Base-by-base conservation (phyloP, 192 early-diverging fungal species). In the Coemansia sp. region DNA sequence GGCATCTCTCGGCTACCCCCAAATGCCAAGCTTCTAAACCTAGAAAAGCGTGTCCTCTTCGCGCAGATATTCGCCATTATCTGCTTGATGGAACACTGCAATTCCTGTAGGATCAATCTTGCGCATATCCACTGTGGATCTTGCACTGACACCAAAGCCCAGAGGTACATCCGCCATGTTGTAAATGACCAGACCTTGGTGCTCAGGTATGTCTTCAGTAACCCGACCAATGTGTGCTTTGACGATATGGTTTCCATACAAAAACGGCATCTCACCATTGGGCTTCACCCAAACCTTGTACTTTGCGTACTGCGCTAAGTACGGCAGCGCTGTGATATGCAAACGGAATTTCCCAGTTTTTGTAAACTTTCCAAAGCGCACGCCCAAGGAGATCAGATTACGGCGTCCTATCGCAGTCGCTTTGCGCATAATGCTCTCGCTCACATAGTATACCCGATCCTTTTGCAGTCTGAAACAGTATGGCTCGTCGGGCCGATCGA, bases 241-340 rank as follows among this genome's bases (percentile, higher is more conserved):
- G 56, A 96, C 85, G 41, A 98, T 85, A 70, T 99, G 90, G 85
- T 99, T 99, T 13, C 97, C 96, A 68, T 99, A 99, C 61, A 99
- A 63, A 83, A 94, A 99, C 10, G 94, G 91, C 95, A 96, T 98
- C 80, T 99, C 97, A 54, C 97, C 97, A 69, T 92, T 96, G 38
- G 97, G 95, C 76, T 98, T 99, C 50, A 99, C 89, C 96, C 97
- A 99, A 55, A 99, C 89, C 80, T 99, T 97, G 86, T 96, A 93
- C 88, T 92, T 80, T 48, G 97, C 93, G 74, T 96, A 99, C 70
- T 96, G 97, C 20, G 92, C 91, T 31, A 99, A 85, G 68, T 92
- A 87, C 40, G 93, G 93, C 50, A 99, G 84, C 37, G 89, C 87
- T 20, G 97, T 99, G 57, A 99, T 92, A 64, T 94, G 91, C 68